Percentiles rank a stretch among this genome's conserved stretches.
Conservation (phyloP, 805 yeast genomes). For the Isabelozyma rhagii region DNA sequence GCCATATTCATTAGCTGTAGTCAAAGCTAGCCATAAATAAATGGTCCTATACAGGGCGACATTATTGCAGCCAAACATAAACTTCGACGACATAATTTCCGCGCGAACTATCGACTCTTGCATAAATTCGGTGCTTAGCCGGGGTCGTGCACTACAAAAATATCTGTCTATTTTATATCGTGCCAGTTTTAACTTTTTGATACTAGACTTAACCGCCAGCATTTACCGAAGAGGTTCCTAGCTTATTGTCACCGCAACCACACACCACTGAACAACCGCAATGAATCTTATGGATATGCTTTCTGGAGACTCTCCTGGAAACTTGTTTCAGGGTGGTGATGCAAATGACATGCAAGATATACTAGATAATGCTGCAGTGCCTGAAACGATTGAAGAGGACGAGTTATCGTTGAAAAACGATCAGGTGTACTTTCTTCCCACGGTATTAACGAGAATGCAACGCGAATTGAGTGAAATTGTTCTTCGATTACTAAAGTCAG, state of each 20-base stretch:
- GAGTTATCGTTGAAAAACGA: slow-evolving; percentile 12
- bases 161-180: neutral
- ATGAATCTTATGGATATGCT: slow-evolving; percentile 42
- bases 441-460: slow-evolving; percentile 31
- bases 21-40: too few species aligned
- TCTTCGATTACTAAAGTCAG: slow-evolving; percentile 25
- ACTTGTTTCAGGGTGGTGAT: slow-evolving; percentile 10
- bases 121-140: neutral
- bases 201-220: neutral
- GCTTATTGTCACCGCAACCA: too few species aligned
- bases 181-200: neutral
- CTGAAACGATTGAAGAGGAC: neutral
- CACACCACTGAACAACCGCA: too few species aligned
- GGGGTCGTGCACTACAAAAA: neutral
- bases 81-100: neutral
- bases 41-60: too few species aligned
- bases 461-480: slow-evolving; percentile 30
- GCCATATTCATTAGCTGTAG: too few species aligned
- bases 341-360: slow-evolving; percentile 1
- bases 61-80: too few species aligned
- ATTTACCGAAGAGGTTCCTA: too few species aligned
- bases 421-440: slow-evolving; percentile 33
- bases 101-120: too few species aligned
- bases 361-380: slow-evolving; percentile 1
- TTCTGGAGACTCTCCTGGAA: slow-evolving; percentile 27